Percentiles rank a stretch among this genome's conserved stretches.
Evolutionary conservation across 345 rosid genomes (phyloP).

Genomic region (Excoecaria cochinchinensis): DNA sequence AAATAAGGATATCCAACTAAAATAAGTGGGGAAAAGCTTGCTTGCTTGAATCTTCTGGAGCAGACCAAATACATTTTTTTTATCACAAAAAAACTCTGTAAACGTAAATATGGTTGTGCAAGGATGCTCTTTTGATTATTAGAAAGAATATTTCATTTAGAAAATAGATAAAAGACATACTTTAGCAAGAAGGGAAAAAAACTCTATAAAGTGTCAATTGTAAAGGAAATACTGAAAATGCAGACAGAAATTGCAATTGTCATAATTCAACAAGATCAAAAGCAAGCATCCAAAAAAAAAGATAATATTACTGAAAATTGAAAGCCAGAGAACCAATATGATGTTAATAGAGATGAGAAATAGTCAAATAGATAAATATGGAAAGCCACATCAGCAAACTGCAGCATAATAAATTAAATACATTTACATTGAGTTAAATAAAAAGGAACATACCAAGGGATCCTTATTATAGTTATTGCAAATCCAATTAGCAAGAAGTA

Average conservation of each 20-base stretch:
- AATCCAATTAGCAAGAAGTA: constrained; percentile 87
- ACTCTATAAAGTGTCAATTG: not conserved
- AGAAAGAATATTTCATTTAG: no score
- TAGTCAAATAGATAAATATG: not conserved
- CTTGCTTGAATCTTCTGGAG: no score
- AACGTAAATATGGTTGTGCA: not conserved
- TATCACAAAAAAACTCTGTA: not conserved
- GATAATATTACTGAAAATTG: not conserved
- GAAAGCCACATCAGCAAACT: not conserved
- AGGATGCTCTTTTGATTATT: no score
- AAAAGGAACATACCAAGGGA: constrained; percentile 61
- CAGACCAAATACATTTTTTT: no score
- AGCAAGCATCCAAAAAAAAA: not conserved
- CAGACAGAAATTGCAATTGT: not conserved
- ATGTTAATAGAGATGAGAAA: not conserved
- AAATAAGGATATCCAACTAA: constrained; percentile 7
- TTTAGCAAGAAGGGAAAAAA: no score
- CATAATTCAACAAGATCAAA: not conserved
- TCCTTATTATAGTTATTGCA: constrained; percentile 75
- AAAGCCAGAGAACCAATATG: constrained; percentile 7
- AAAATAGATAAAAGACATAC: no score
- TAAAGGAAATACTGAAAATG: not conserved
- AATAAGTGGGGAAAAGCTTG: not conserved
- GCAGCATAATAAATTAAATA: constrained; percentile 1
- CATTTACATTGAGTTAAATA: constrained; percentile 11